These are phyloP conservation scores for Straminergon stramineum DNA, from an alignment of 225 moss, liverwort and hornwort genomes.

Conservation along the genomic window DNA sequence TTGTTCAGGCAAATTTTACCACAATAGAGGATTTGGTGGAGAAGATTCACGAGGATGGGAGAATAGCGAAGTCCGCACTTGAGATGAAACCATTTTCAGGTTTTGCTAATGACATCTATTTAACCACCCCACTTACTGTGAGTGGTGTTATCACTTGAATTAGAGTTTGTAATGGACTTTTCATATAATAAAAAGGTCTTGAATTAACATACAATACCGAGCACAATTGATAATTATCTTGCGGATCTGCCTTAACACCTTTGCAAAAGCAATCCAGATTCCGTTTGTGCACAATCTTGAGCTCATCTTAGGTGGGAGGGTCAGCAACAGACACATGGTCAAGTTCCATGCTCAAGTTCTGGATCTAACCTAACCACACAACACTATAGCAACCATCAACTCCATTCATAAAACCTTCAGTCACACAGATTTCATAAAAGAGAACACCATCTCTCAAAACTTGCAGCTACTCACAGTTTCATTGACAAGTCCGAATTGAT, in stretches of 20 bases:
- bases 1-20: constrained; percentile 62
- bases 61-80: constrained; percentile 57
- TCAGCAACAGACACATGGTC: neutral
- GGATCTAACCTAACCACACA: neutral
- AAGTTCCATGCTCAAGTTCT: neutral
- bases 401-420: neutral
- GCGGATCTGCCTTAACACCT: neutral
- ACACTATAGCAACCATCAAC: neutral
- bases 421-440: neutral
- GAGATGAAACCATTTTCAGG: constrained; percentile 42
- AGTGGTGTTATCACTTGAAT: neutral
- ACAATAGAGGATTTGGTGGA: constrained; percentile 69
- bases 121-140: constrained; percentile 22
- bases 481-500: neutral
- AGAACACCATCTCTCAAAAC: neutral
- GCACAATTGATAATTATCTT: neutral
- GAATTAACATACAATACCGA: neutral
- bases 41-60: constrained; percentile 80
- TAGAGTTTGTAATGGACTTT: neutral
- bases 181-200: neutral
- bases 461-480: neutral
- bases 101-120: constrained; percentile 21
- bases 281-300: neutral
- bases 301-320: neutral
- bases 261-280: neutral